phyloP scores from a whole-genome alignment of 768 basidiomycete genomes.

The Mycena maculata region DNA sequence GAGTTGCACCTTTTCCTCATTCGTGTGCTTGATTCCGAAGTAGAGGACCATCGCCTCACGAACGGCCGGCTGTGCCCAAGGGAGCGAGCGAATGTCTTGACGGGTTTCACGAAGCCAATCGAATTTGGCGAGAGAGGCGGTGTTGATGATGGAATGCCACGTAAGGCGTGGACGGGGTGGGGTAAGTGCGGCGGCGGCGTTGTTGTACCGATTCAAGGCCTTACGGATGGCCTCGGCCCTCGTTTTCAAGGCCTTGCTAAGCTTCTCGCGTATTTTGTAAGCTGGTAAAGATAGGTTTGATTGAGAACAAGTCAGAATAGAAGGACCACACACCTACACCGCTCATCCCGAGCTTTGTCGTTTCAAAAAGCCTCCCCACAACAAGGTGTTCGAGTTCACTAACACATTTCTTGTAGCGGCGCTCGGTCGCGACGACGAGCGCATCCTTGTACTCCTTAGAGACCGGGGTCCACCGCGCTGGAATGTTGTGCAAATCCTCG shows the following conservation, averaged over 20 bases:
- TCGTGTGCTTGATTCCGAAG: conserved; percentile 31
- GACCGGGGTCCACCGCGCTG: neutral
- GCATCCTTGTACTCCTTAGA: neutral
- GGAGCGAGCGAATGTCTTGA: conserved; percentile 10
- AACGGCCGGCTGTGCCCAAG: conserved; percentile 22
- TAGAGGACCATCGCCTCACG: conserved; percentile 17
- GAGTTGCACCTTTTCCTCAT: conserved; percentile 36
- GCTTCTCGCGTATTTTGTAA: conserved; percentile 33
- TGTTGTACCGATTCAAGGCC: conserved; percentile 29
- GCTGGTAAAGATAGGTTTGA: neutral
- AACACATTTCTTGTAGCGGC: conserved; percentile 16
- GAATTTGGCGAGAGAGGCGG: conserved; percentile 38
- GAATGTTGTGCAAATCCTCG: neutral
- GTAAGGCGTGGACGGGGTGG: conserved; percentile 18
- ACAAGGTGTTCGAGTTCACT: no score
- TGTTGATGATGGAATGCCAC: conserved; percentile 33
- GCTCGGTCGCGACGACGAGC: neutral
- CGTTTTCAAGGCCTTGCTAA: conserved; percentile 27
- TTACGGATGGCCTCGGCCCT: conserved; percentile 28
- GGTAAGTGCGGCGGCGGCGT: conserved; percentile 8
- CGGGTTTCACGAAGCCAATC: conserved; percentile 27
- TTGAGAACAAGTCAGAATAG: neutral
- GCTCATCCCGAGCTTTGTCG: no score
- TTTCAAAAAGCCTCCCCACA: no score
- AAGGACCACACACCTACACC: conserved; percentile 16